Evolutionary conservation across 2,329 filamentous ascomycete species (phyloP).

Genomic region (Anisogramma anomala): DNA sequence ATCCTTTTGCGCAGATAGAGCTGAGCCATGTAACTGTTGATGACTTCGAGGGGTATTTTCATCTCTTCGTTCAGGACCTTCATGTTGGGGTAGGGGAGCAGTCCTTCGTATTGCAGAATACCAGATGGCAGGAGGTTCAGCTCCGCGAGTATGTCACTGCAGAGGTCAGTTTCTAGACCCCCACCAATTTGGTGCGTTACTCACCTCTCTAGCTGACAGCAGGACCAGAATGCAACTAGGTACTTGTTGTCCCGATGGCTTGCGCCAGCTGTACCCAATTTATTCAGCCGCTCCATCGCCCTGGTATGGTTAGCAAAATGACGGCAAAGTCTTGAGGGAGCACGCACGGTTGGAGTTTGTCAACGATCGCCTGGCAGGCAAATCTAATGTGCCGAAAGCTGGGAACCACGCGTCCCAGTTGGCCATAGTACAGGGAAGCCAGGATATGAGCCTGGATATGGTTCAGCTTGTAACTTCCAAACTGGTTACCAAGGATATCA

Average conservation of each 20-base stretch:
- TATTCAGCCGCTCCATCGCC: conserved; percentile 35
- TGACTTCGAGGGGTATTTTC: conserved; percentile 36
- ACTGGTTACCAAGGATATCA: conserved; percentile 73
- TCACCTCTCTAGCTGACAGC: conserved; percentile 80
- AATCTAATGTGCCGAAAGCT: conserved; percentile 56
- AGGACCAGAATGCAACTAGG: conserved; percentile 81
- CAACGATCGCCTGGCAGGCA: conserved; percentile 49
- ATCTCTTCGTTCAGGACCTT: conserved; percentile 30
- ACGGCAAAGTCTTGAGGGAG: not conserved
- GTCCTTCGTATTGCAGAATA: conserved; percentile 48
- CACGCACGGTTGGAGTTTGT: conserved; percentile 64
- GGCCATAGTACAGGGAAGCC: conserved; percentile 78
- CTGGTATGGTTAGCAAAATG: conserved; percentile 20
- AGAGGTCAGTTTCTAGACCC: conserved; percentile 13
- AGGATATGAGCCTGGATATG: conserved; percentile 79
- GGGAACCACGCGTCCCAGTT: conserved; percentile 75
- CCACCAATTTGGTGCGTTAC: conserved; percentile 11
- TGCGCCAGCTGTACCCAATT: conserved; percentile 2
- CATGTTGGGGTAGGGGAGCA: conserved; percentile 56
- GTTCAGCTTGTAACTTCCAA: conserved; percentile 66
- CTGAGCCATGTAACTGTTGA: conserved; percentile 51
- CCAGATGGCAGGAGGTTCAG: conserved; percentile 52
- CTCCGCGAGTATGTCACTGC: conserved; percentile 82
- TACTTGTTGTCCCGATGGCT: conserved; percentile 49
- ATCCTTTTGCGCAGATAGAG: conserved; percentile 53